Percentiles rank a stretch among this genome's conserved stretches.
These are phyloP conservation scores for Talaromyces verruculosus DNA, from an alignment of 2,329 filamentous ascomycete species.

Conservation along the genomic window DNA sequence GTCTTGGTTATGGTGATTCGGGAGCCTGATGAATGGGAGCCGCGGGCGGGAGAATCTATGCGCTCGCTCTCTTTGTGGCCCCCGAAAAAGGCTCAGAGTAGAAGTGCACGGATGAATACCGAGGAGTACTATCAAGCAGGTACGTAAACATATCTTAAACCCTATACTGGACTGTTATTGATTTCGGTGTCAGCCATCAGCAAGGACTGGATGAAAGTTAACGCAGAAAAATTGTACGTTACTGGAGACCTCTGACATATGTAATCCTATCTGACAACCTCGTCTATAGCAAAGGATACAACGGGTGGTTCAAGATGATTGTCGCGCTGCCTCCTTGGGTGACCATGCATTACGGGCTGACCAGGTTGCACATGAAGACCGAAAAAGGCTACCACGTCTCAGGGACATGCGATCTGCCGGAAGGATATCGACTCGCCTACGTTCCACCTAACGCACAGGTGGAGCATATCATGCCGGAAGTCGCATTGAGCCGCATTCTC, in stretches of 20 bases:
- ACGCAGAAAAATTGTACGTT: background rate
- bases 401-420: conserved; percentile 18
- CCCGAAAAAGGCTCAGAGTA: background rate
- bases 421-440: conserved; percentile 22
- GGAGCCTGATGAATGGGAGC: background rate
- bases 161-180: background rate
- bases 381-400: conserved; percentile 21
- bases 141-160: background rate
- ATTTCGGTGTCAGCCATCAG: background rate
- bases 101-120: background rate
- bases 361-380: background rate
- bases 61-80: conserved; percentile 8
- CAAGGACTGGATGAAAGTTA: background rate
- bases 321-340: background rate
- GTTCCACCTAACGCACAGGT: conserved; percentile 21
- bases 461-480: background rate
- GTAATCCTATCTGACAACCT: background rate
- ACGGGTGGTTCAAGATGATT: background rate
- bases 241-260: background rate
- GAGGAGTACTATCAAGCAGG: conserved; percentile 3
- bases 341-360: conserved; percentile 3
- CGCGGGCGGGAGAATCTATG: background rate
- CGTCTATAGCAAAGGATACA: background rate
- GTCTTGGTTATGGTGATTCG: conserved; percentile 35
- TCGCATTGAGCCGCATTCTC: conserved; percentile 15